These are phyloP conservation scores for Sideroxylon spinosum DNA, from an alignment of 179 eudicot species.

Conservation along the genomic window DNA sequence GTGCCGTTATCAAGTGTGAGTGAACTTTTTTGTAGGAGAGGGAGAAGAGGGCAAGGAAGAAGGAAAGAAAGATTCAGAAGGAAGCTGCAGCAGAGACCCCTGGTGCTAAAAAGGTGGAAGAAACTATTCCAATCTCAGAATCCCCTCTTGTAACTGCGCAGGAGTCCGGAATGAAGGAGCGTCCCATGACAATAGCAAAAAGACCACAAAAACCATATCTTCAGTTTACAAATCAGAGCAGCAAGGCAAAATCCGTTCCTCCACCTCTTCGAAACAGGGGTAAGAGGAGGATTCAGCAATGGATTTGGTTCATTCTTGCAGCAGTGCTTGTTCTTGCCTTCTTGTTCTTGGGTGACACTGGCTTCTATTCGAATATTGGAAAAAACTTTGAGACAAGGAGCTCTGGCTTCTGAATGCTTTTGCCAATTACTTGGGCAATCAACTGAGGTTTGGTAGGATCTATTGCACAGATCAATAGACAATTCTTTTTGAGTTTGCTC, in stretches of 20 bases:
- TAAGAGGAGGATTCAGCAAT: constrained; percentile 53
- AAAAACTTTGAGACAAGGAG: constrained; percentile 9
- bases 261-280: constrained; percentile 72
- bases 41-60: constrained; percentile 84
- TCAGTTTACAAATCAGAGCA: constrained; percentile 43
- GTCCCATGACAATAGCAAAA: constrained; percentile 26
- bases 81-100: constrained; percentile 26
- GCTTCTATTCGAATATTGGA: constrained; percentile 28
- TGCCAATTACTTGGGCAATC: constrained; percentile 1
- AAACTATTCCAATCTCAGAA: constrained; percentile 33
- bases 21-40: constrained; percentile 48
- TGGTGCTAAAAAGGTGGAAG: constrained; percentile 29
- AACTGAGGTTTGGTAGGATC: not conserved
- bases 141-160: constrained; percentile 25
- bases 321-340: constrained; percentile 34
- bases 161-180: constrained; percentile 46
- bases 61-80: constrained; percentile 51
- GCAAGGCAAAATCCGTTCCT: constrained; percentile 62
- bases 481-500: not conserved
- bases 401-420: constrained; percentile 15
- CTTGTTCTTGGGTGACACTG: constrained; percentile 28
- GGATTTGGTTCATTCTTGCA: constrained; percentile 44
- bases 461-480: constrained; percentile 1
- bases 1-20: not conserved
- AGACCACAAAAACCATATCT: constrained; percentile 37